phyloP scores from a whole-genome alignment of 2,329 filamentous ascomycete genomes.

The Neofusicoccum laricinum region DNA sequence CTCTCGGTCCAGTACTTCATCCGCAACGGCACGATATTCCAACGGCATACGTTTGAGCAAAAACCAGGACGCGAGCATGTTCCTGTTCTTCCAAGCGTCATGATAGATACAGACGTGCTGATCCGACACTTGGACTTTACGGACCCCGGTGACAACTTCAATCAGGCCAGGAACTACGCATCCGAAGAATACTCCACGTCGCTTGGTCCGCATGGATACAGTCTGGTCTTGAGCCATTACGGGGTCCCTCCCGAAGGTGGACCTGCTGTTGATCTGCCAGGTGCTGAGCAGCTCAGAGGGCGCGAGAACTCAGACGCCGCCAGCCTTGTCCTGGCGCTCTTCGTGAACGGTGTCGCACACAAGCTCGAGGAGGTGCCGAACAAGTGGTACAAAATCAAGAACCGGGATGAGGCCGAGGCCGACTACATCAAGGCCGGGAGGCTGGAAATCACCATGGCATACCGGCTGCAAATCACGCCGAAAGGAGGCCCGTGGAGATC shows the following conservation, averaged over 20 bases:
- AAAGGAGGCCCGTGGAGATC: background rate
- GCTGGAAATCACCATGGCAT: constrained; percentile 9
- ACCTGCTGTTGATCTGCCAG: background rate
- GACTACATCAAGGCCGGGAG: background rate
- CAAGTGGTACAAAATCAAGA: constrained; percentile 7
- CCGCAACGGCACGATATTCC: background rate
- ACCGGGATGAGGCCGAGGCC: background rate
- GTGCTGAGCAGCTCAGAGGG: background rate
- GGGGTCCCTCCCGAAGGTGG: background rate
- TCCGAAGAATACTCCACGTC: background rate
- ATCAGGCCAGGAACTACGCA: background rate
- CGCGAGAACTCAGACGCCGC: background rate
- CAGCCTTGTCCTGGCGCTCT: background rate
- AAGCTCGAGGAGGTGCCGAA: constrained; percentile 2
- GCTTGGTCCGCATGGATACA: background rate
- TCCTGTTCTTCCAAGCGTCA: background rate
- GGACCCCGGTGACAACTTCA: background rate
- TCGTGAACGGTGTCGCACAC: background rate
- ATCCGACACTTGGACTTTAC: background rate
- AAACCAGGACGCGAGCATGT: background rate
- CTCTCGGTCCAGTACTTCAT: background rate
- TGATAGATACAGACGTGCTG: constrained; percentile 1
- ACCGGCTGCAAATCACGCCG: background rate
- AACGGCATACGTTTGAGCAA: background rate
- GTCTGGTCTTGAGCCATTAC: background rate